Percentiles rank a stretch among this genome's conserved stretches.
These are phyloP conservation scores for Chaetoscypha palmicola DNA, from an alignment of 2,329 filamentous ascomycete genomes.

Conservation along the genomic window DNA sequence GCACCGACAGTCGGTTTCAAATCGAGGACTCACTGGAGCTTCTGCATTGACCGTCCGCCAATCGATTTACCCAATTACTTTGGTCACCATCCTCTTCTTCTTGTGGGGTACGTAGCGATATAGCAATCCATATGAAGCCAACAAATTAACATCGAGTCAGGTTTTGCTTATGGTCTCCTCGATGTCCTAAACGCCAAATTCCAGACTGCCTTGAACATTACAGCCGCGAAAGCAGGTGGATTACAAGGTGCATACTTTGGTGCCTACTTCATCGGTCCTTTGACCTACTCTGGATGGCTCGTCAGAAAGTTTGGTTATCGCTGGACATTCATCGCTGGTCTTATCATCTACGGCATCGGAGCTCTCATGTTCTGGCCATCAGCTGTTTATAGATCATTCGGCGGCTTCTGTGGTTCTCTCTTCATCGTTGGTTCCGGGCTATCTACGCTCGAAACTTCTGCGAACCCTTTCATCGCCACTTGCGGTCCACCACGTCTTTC, in stretches of 20 bases:
- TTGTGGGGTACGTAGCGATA: no score
- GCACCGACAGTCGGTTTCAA: constrained; percentile 7
- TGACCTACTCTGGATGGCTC: constrained; percentile 59
- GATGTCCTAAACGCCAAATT: constrained; percentile 73
- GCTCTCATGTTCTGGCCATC: constrained; percentile 6
- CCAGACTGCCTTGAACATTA: constrained; percentile 53
- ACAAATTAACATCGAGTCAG: constrained; percentile 32
- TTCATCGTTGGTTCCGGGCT: constrained; percentile 72
- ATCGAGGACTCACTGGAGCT: constrained; percentile 9
- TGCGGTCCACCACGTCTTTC: constrained; percentile 68
- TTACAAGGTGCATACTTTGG: constrained; percentile 67
- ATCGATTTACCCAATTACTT: constrained; percentile 11
- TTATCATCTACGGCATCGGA: constrained; percentile 56
- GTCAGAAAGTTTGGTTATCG: constrained; percentile 56
- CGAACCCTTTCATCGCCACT: constrained; percentile 64
- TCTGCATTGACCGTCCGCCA: constrained; percentile 10
- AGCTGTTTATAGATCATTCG: constrained; percentile 38
- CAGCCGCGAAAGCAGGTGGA: constrained; percentile 54
- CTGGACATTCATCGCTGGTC: constrained; percentile 58
- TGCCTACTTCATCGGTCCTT: constrained; percentile 36
- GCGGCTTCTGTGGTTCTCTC: constrained; percentile 68
- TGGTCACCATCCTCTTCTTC: constrained; percentile 10
- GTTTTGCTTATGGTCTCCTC: constrained; percentile 78
- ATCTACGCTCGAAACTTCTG: constrained; percentile 69
- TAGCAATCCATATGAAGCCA: no score